phyloP scores from a whole-genome alignment of 2,329 filamentous ascomycete genomes.

The Aspergillus chevalieri region DNA sequence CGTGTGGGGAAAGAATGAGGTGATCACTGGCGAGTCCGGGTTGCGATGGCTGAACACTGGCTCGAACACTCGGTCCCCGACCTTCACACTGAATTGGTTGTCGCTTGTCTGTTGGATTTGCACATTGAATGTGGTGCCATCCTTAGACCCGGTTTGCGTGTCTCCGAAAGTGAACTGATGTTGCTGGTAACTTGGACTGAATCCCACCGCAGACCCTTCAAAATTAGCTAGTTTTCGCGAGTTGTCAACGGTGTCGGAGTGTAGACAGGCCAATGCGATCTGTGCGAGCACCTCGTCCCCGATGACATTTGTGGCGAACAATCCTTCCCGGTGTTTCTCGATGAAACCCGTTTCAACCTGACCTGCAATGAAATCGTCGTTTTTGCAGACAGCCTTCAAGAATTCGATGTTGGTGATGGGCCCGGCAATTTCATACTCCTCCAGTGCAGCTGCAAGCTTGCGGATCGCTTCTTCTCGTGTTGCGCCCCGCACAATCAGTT shows the following conservation, averaged over 20 bases:
- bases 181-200: constrained; percentile 58
- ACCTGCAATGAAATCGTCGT: constrained; percentile 73
- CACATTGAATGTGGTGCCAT: constrained; percentile 39
- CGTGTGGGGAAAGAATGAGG: constrained; percentile 74
- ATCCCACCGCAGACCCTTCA: constrained; percentile 44
- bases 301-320: constrained; percentile 62
- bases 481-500: constrained; percentile 82
- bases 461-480: constrained; percentile 74
- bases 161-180: constrained; percentile 55
- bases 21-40: constrained; percentile 47
- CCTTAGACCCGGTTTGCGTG: constrained; percentile 38
- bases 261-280: constrained; percentile 70
- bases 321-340: constrained; percentile 71
- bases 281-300: constrained; percentile 75
- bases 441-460: constrained; percentile 72
- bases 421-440: constrained; percentile 87
- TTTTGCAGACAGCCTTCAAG: constrained; percentile 77
- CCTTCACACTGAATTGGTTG: constrained; percentile 44
- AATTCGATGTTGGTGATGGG: constrained; percentile 96
- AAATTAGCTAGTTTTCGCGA: constrained; percentile 19
- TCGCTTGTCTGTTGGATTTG: constrained; percentile 47
- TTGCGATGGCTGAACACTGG: constrained; percentile 47
- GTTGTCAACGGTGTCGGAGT: constrained; percentile 37
- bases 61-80: constrained; percentile 33
- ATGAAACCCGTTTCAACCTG: constrained; percentile 97